Percentiles rank a stretch among this genome's conserved stretches.
Conservation (phyloP, 805 yeast genomes). For the Yarrowia sp. region DNA sequence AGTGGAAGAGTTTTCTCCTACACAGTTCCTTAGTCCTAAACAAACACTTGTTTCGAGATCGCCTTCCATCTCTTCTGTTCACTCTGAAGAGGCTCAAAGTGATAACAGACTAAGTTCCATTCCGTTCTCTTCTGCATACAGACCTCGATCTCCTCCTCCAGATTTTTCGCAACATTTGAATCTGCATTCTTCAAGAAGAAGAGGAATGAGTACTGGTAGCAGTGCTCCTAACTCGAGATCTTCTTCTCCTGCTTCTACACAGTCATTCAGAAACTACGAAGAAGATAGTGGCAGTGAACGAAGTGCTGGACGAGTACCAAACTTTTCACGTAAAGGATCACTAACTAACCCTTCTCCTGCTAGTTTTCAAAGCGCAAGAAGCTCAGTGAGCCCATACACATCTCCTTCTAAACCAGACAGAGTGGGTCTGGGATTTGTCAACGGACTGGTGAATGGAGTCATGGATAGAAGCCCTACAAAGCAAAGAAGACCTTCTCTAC, state of each 20-base stretch:
- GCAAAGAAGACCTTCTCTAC: slow-evolving; percentile 3
- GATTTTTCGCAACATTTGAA: slow-evolving; percentile 2
- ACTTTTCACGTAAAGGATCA: slow-evolving; percentile 5
- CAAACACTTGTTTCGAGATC: background rate
- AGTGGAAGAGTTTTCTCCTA: background rate
- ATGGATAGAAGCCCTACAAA: slow-evolving; percentile 7
- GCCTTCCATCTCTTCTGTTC: background rate
- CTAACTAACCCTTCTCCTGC: slow-evolving; percentile 6
- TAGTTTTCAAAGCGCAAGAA: background rate
- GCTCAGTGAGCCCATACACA: slow-evolving; percentile 7
- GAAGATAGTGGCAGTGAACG: slow-evolving; percentile 10
- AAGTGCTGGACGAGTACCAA: background rate
- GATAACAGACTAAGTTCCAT: background rate
- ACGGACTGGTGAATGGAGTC: slow-evolving; percentile 3
- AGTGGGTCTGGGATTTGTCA: slow-evolving; percentile 6
- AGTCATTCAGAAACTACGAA: slow-evolving; percentile 3
- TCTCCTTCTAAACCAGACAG: slow-evolving; percentile 19
- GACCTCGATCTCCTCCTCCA: slow-evolving; percentile 15
- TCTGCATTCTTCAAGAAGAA: background rate
- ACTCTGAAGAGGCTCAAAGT: background rate
- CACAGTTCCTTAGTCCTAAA: background rate
- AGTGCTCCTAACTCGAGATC: slow-evolving; percentile 11
- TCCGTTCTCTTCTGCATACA: slow-evolving; percentile 7
- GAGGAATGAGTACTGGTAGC: slow-evolving; percentile 10
- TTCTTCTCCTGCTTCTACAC: slow-evolving; percentile 4